Evolutionary conservation across 1,139 yeast species (phyloP), one percentile per base, ranked within the genome.

Genomic region (Candida sp.): DNA sequence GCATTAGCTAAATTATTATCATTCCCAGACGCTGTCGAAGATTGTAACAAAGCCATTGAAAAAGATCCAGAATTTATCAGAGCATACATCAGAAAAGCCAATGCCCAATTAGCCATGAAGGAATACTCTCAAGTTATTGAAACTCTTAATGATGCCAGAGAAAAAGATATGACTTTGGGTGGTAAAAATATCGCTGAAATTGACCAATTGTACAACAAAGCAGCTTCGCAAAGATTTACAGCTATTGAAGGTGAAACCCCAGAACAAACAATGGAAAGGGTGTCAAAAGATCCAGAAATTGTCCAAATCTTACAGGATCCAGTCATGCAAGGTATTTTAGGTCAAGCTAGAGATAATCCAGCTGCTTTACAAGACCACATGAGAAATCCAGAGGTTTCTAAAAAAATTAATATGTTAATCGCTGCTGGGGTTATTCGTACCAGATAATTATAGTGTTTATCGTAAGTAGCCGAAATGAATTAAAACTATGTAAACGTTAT

Each of bases 341-440:
- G 82, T 52, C 99, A 95, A 71, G 99, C 98, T 19, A 88, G 87
- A 66, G 89, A 84, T 49, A 87, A 95, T 63, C 99, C 99, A 39
- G 96, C 96, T 42, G 98, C 99, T 40, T 78, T 95, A 55, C 95
- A 88, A 63, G 98, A 93, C 56, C 99, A 95, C 69, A 90, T 95
- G 97, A 87, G 81, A 75, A 95, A 93, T 69, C 98, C 99, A 33
- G 95, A 84, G 52, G 90, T 95, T 43, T 81, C 84, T 58, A 84
- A 83, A 66, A 95, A 93, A 81, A 84, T 95, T 58, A 87, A 87
- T 64, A 79, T 87, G 60, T 79, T 95, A 68, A 85, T 91, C 62
- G 96, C 97, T 45, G 97, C 99, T 29, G 99, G 99, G 63, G 89
- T 95, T 46, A 91, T 95, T 61, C 87, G 97, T 66, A 90, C 97